A percentile compares a stretch with the other conserved stretches of the same genome.
Evolutionary conservation across 768 basidiomycete genomes (phyloP).

Genomic region (Dictyophora rubrovolvata): DNA sequence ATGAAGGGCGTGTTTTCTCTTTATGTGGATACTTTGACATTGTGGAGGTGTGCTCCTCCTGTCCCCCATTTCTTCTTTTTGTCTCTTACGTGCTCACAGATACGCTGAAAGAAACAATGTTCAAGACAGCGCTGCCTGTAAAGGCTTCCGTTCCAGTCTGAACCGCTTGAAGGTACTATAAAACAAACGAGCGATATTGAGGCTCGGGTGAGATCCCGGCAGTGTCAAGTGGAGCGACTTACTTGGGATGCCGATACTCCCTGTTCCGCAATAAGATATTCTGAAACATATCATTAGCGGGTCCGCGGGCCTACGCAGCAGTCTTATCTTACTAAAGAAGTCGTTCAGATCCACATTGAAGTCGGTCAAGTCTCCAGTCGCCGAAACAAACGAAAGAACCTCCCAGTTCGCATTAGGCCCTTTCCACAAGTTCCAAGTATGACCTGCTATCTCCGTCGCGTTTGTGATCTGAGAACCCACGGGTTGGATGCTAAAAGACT

Average conservation of each 20-base stretch:
- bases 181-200: background rate
- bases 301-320: background rate
- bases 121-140: conserved; percentile 36
- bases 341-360: conserved; percentile 44
- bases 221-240: conserved; percentile 2
- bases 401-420: conserved; percentile 47
- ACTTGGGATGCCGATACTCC: conserved; percentile 41
- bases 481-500: conserved; percentile 36
- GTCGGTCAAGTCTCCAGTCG: conserved; percentile 34
- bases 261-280: conserved; percentile 34
- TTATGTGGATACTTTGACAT: background rate
- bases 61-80: too few species aligned
- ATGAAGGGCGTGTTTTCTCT: too few species aligned
- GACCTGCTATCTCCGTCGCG: conserved; percentile 25
- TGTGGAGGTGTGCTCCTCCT: background rate
- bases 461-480: conserved; percentile 39
- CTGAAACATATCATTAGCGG: conserved; percentile 17
- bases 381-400: conserved; percentile 45
- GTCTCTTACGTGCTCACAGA: conserved; percentile 17
- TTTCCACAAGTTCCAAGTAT: conserved; percentile 48
- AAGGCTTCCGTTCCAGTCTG: conserved; percentile 49
- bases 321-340: conserved; percentile 40
- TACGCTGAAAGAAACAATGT: conserved; percentile 33
- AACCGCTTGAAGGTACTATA: conserved; percentile 41
- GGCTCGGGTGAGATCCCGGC: background rate